Percentiles rank a stretch among this genome's conserved stretches.
Evolutionary conservation across 129 eudicot genomes (phyloP).

Genomic region (Flaveria bidentis): DNA sequence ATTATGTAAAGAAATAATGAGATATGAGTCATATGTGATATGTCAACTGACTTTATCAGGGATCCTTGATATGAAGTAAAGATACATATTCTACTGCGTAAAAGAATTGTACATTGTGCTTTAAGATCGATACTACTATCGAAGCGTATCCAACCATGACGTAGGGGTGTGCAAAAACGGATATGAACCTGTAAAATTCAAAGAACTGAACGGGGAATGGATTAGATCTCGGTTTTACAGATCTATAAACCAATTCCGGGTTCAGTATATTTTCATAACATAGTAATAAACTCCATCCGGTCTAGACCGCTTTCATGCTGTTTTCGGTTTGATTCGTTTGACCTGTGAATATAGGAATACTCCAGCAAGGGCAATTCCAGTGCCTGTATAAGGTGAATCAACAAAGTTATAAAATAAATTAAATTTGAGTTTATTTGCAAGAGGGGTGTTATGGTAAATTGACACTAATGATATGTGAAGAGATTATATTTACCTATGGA

Average conservation of each 20-base stretch:
- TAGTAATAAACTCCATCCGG: not conserved
- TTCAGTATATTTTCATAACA: constrained; percentile 6
- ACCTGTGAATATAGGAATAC: constrained; percentile 89
- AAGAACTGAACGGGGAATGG: not conserved
- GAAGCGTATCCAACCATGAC: not conserved
- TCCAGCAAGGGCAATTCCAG: constrained; percentile 96
- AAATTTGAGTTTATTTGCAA: not conserved
- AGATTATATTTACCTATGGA: constrained; percentile 52
- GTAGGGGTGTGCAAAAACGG: not conserved
- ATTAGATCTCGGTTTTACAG: not conserved
- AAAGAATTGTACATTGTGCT: constrained; percentile 19
- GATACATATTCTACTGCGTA: not conserved
- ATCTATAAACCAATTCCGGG: not conserved
- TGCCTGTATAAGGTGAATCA: constrained; percentile 46
- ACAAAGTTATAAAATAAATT: not conserved
- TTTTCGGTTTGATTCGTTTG: constrained; percentile 70
- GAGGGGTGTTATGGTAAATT: constrained; percentile 12
- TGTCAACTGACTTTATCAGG: not conserved
- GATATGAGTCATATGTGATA: not conserved
- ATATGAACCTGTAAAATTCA: not conserved
- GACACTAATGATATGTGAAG: not conserved
- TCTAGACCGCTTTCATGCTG: constrained; percentile 33
- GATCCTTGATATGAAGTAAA: not conserved
- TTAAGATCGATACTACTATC: not conserved
- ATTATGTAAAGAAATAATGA: constrained; percentile 14